Base-by-base conservation (phyloP, 2,329 filamentous ascomycete species). In the Colletotrichum neosansevieriae region DNA sequence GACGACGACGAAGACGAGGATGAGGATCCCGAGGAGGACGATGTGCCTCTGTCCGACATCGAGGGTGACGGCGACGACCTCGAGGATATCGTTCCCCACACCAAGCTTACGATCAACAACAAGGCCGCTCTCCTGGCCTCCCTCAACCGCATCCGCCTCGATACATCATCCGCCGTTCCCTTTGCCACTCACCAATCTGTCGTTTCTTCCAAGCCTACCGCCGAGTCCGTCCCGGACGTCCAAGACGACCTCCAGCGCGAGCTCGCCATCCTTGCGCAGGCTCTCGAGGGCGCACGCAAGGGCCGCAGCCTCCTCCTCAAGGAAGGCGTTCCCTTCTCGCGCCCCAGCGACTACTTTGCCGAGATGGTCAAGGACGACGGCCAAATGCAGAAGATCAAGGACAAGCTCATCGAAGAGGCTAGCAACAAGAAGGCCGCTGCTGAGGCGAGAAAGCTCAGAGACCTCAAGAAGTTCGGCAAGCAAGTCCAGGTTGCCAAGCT, bases 341-440 rank as follows among this genome's bases (percentile, higher is more conserved):
- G 96, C 10, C 96, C 96, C 3, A 91, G 89, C 63, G 96, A 99
- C 82, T 99, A 97, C 83, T 99, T 99, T 75, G 96, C 96, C 50
- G 96, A 99, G 85, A 99, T 98, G 94, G 91, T 98, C 76, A 98
- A 98, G 88, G 93, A 91, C 76, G 96, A 99, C 78, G 95, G 97
- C 75, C 96, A 98, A 80, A 99, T 99, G 96, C 93, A 93, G 78
- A 94, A 93, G 86, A 93, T 99, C 78, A 97, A 97, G 86, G 89
- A 91, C 76, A 97, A 97, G 86, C 84, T 98, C 75, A 87, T 97
- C 71, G 94, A 98, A 76, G 94, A 97, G 76, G 96, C 95, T 0
- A 93, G 95, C 11, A 86, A 89, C 70, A 97, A 97, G 86, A 97
- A 97, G 85, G 95, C 96, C 1, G 88, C 94, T 32, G 90, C 92